phyloP scores from a whole-genome alignment of 1,284 basidiomycete species.

The Cutaneotrichosporon sp. region DNA sequence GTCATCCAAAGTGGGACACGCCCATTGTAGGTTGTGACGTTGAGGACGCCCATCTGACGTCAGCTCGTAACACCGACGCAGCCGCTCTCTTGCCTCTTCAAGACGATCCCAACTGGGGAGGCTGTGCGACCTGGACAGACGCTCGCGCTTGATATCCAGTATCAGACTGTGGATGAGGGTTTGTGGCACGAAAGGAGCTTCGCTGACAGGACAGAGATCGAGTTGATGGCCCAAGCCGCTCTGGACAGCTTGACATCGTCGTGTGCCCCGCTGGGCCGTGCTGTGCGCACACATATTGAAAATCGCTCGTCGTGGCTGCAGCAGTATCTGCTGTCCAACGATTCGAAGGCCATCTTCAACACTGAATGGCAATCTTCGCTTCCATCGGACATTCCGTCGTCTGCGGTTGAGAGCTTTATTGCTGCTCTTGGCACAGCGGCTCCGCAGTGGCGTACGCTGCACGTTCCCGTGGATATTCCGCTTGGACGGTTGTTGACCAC shows the following conservation, averaged over 20 bases:
- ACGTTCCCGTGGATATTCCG: conserved; percentile 47
- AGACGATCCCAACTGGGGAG: conserved; percentile 22
- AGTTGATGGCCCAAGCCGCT: conserved; percentile 8
- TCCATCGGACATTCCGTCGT: not conserved
- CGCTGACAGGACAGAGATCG: conserved; percentile 15
- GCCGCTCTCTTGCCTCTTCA: conserved; percentile 42
- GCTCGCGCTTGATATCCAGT: conserved; percentile 34
- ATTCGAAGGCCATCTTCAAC: conserved; percentile 7
- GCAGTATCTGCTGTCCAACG: conserved; percentile 13
- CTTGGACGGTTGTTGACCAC: conserved; percentile 32
- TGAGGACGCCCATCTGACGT: not conserved
- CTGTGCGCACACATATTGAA: conserved; percentile 7
- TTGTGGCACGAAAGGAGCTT: not conserved
- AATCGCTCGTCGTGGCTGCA: conserved; percentile 19
- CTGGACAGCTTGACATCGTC: conserved; percentile 3
- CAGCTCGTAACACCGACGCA: conserved; percentile 35
- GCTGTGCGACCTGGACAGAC: conserved; percentile 12
- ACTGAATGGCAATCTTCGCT: not conserved
- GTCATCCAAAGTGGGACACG: conserved; percentile 20
- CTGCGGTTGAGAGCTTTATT: not conserved
- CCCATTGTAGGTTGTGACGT: conserved; percentile 16
- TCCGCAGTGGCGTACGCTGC: conserved; percentile 33
- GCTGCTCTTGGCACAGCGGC: not conserved
- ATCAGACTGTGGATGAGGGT: conserved; percentile 39
- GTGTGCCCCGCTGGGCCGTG: not conserved